Base-by-base conservation (phyloP, 306 rosid species). In the Fragaria vesca region DNA sequence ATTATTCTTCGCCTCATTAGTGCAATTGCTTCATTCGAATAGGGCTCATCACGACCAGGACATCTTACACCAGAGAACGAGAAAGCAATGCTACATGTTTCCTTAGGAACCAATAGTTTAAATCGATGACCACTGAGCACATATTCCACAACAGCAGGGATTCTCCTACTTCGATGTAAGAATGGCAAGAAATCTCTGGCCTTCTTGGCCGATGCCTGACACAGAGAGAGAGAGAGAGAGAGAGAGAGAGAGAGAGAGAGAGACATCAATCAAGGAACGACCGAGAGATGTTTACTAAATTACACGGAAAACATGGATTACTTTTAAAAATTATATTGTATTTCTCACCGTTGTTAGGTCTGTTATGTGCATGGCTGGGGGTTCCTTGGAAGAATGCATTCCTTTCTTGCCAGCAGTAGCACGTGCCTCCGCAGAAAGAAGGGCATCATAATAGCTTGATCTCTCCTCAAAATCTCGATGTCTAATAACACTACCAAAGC, bases 81-180 rank as follows among this genome's bases (percentile, higher is more conserved):
- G 65, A 95, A 91, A 26, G 99, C 98, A 81, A 95, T 91, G 87
- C 97, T 95, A 83, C 99, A 95, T 4, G 99, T 95, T 86, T 95
- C 98, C 89, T 91, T 91, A 60, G 99, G 99, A 87, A 95, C 91
- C 86, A 93, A 88, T 85, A 95, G 80, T 83, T 95, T 95, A 86
- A 91, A 95, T 45, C 99, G 99, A 83, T 95, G 99, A n/a, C 99
- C 99, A 78, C 99, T 95, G 75, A 95, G 89, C 77, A 95, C 98
- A 82, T 95, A 95, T 86, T 95, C 99, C 81, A 95, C 98, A 81
- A 93, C 85, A 46, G 99, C 99, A 71, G 99, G 97, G 78, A 86
- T 82, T 83, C 76, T 95, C 86, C 97, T 87, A 83, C 96, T 90
- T 76, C 95, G 86, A 46, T 91, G 97, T 80, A 95, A 83, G 88